Evolutionary conservation across 805 yeast genomes (phyloP).

Genomic region (Candida railenensis): DNA sequence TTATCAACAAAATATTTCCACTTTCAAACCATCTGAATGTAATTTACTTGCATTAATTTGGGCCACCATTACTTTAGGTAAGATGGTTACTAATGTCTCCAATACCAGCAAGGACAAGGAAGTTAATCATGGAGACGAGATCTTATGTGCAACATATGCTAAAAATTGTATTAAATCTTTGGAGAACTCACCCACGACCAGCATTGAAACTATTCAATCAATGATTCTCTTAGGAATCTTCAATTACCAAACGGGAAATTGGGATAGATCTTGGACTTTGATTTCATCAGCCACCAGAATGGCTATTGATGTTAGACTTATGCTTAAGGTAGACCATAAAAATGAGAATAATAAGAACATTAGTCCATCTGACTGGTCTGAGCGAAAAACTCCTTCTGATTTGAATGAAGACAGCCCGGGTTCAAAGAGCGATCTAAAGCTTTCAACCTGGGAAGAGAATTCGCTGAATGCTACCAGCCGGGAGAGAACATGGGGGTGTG

Average conservation of each 20-base stretch:
- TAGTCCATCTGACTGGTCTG: too few relatives aligned
- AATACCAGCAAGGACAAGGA: too few relatives aligned
- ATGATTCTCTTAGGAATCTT: constrained; percentile 19
- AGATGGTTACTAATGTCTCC: constrained; percentile 8
- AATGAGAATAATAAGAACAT: neutral
- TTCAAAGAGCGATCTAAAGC: neutral
- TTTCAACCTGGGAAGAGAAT: neutral
- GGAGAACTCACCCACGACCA: constrained; percentile 18
- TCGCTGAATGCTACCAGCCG: constrained; percentile 15
- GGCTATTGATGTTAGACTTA: constrained; percentile 24
- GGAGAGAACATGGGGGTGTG: constrained; percentile 25
- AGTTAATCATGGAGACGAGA: neutral
- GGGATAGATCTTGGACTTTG: constrained; percentile 24
- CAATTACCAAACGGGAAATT: constrained; percentile 20
- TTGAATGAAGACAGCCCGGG: constrained; percentile 1
- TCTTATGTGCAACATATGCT: constrained; percentile 12
- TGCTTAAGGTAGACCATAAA: constrained; percentile 11
- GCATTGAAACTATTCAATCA: constrained; percentile 23
- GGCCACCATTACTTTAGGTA: constrained; percentile 19
- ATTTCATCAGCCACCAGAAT: constrained; percentile 20
- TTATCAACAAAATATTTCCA: neutral
- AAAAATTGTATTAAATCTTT: constrained; percentile 19
- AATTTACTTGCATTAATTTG: constrained; percentile 19
- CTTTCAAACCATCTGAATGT: constrained; percentile 8
- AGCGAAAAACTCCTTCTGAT: too few relatives aligned